phyloP scores from a whole-genome alignment of 495 filamentous ascomycete species.

The Astrocystis sublimbata region DNA sequence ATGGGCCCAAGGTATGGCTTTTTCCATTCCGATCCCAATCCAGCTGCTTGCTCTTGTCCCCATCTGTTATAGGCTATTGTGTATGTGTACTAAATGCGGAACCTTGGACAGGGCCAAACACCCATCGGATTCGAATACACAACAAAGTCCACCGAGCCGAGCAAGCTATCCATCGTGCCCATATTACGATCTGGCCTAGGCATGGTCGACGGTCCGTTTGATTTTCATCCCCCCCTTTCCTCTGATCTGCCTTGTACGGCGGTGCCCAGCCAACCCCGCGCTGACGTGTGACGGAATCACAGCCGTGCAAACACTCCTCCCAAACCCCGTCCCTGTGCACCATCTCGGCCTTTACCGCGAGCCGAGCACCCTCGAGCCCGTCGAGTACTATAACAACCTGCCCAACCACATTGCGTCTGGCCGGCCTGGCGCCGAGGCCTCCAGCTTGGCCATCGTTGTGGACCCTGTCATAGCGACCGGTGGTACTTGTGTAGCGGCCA shows the following conservation, averaged over 20 bases:
- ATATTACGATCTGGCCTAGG: constrained; percentile 86
- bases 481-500: constrained; percentile 84
- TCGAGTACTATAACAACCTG: constrained; percentile 99
- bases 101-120: constrained; percentile 60
- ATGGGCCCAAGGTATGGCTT: constrained; percentile 46
- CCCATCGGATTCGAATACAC: constrained; percentile 73
- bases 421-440: constrained; percentile 34
- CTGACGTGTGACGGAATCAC: constrained; percentile 3
- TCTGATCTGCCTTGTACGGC: no score
- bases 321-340: constrained; percentile 77
- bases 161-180: constrained; percentile 77
- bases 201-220: constrained; percentile 74
- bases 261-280: no score
- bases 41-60: constrained; percentile 2
- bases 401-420: constrained; percentile 62
- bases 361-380: constrained; percentile 76
- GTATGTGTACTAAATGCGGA: neutral
- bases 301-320: constrained; percentile 84
- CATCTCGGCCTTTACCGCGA: constrained; percentile 94
- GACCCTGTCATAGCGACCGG: constrained; percentile 95
- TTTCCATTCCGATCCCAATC: neutral
- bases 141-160: constrained; percentile 58
- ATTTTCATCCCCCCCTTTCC: constrained; percentile 2
- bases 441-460: constrained; percentile 75
- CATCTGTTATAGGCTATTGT: no score